These are phyloP conservation scores for Phytophthora tubulina DNA, from an alignment of 352 stramenopile species.

Conservation along the genomic window DNA sequence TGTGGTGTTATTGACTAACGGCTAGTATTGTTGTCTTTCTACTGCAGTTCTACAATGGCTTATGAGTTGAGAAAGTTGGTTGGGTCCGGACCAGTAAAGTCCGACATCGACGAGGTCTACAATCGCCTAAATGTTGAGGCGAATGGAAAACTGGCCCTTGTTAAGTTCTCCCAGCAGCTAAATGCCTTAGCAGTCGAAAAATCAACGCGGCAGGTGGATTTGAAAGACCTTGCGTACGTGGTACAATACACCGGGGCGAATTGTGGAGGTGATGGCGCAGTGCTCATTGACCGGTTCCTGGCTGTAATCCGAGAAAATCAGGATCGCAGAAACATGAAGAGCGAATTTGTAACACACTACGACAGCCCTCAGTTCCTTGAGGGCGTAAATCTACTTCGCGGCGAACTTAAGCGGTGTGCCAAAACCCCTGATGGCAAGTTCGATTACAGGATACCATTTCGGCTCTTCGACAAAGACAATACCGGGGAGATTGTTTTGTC, in stretches of 20 bases:
- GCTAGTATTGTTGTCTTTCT: constrained; percentile 7
- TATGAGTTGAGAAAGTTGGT: constrained; percentile 82
- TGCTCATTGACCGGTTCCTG: constrained; percentile 84
- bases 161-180: constrained; percentile 65
- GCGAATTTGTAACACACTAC: constrained; percentile 85
- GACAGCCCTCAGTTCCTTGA: constrained; percentile 84
- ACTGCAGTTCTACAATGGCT: constrained; percentile 58
- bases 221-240: constrained; percentile 81
- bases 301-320: constrained; percentile 70
- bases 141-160: constrained; percentile 74
- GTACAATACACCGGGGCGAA: constrained; percentile 81
- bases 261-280: constrained; percentile 68
- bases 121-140: constrained; percentile 79
- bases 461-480: constrained; percentile 77
- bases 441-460: constrained; percentile 77
- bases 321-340: constrained; percentile 87
- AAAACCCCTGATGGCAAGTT: constrained; percentile 86
- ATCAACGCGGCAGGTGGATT: constrained; percentile 54
- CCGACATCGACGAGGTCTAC: constrained; percentile 59
- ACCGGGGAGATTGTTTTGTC: constrained; percentile 75
- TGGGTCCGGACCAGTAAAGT: constrained; percentile 47
- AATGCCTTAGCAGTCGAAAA: constrained; percentile 70
- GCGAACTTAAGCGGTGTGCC: constrained; percentile 77
- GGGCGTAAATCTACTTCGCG: constrained; percentile 72
- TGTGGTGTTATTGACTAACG: neutral